Evolutionary conservation across 2,329 filamentous ascomycete species (phyloP).

Genomic region (Alternaria sp.): DNA sequence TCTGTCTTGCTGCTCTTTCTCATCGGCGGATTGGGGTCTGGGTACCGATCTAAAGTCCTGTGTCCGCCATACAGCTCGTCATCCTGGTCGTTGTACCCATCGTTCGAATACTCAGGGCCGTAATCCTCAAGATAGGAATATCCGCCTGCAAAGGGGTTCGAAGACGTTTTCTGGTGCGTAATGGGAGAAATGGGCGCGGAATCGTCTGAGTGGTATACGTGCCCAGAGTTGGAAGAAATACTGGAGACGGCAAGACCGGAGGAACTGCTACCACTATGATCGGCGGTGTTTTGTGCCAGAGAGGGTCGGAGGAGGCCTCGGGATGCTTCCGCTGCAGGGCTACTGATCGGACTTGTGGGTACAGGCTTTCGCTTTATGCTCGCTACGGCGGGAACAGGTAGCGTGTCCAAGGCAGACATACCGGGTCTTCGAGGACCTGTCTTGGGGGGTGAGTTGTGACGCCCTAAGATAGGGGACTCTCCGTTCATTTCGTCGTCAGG

Average conservation of each 20-base stretch:
- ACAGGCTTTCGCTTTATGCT: conserved; percentile 41
- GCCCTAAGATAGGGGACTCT: conserved; percentile 35
- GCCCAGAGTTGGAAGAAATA: conserved; percentile 12
- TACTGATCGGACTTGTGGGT: conserved; percentile 23
- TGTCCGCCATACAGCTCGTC: conserved; percentile 43
- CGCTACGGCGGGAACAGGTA: conserved; percentile 20
- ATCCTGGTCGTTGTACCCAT: conserved; percentile 26
- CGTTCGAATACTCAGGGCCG: conserved; percentile 37
- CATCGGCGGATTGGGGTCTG: conserved; percentile 21
- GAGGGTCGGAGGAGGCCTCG: conserved; percentile 34
- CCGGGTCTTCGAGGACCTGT: conserved; percentile 14
- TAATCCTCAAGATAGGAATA: conserved; percentile 45
- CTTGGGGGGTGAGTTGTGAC: conserved; percentile 13
- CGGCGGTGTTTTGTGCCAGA: conserved; percentile 19
- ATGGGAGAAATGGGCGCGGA: conserved; percentile 27
- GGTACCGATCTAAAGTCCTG: conserved; percentile 37
- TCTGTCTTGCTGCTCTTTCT: conserved; percentile 34
- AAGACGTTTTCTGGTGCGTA: conserved; percentile 12
- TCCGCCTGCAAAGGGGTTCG: conserved; percentile 39
- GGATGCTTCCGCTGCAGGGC: conserved; percentile 31
- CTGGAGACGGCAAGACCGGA: conserved; percentile 29
- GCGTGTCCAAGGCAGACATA: conserved; percentile 21
- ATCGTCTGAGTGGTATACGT: conserved; percentile 13
- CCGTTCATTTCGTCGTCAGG: conserved; percentile 30
- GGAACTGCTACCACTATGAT: conserved; percentile 38